Percentiles rank a stretch among this genome's conserved stretches.
Conservation (phyloP, 2,329 filamentous ascomycete species). For the Grosmannia serpens region DNA sequence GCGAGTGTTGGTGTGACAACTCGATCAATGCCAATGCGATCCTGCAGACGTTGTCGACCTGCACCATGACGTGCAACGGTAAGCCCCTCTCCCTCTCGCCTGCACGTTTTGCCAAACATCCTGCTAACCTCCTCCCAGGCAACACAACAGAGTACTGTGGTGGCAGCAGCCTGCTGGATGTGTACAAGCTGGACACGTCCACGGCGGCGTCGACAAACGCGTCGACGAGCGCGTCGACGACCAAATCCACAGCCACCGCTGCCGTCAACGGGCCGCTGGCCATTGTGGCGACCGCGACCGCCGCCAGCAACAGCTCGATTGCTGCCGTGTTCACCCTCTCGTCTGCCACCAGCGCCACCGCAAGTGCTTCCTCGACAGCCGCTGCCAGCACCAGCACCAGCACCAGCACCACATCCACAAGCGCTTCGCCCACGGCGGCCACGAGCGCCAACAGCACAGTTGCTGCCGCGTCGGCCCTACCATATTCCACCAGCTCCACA, state of each 20-base stretch:
- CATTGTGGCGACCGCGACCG: neutral
- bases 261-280: too few relatives aligned
- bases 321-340: too few relatives aligned
- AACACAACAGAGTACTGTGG: constrained; percentile 13
- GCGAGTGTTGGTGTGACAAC: constrained; percentile 22
- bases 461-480: too few relatives aligned
- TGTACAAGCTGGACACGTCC: constrained; percentile 8
- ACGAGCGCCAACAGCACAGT: too few relatives aligned
- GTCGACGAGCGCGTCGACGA: neutral
- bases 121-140: neutral
- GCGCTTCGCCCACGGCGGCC: neutral
- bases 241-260: neutral
- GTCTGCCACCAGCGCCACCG: neutral
- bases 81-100: neutral
- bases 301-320: neutral
- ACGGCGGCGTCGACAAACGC: neutral
- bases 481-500: neutral
- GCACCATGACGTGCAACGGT: constrained; percentile 15
- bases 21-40: constrained; percentile 11
- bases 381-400: neutral
- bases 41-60: constrained; percentile 13
- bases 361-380: too few relatives aligned
- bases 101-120: neutral
- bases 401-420: neutral
- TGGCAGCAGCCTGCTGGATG: constrained; percentile 7